Evolutionary conservation across 768 basidiomycete species (phyloP).

Genomic region (Chalciporus sphaerocephalus): DNA sequence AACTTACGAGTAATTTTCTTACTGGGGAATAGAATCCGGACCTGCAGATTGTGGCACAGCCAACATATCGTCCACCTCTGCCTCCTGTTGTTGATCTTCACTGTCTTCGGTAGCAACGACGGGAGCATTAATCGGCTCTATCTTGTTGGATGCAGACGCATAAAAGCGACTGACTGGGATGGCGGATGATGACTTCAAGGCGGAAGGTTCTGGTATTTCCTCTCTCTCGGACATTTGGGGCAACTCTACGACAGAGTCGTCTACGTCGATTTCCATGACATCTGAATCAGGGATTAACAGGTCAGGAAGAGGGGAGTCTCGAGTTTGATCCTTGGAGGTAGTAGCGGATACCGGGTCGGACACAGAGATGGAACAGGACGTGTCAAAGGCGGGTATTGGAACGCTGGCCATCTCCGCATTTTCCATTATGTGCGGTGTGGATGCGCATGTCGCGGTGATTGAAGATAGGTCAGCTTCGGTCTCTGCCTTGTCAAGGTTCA

Average conservation of each 20-base stretch:
- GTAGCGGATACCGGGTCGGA: constrained; percentile 7
- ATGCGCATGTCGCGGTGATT: constrained; percentile 14
- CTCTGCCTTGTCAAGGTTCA: constrained; percentile 2
- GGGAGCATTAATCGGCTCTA: neutral
- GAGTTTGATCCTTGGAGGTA: constrained; percentile 9
- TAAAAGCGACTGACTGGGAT: constrained; percentile 26
- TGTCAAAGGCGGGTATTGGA: constrained; percentile 7
- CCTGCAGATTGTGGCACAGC: constrained; percentile 15
- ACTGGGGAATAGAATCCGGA: constrained; percentile 20
- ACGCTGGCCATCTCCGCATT: constrained; percentile 14
- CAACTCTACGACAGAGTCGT: neutral
- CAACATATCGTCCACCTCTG: constrained; percentile 31
- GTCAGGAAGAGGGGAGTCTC: constrained; percentile 7
- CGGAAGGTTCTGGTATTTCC: neutral
- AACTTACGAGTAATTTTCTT: constrained; percentile 2
- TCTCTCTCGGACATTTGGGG: neutral
- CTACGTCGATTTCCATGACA: constrained; percentile 26
- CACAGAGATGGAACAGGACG: constrained; percentile 16
- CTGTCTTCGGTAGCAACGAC: constrained; percentile 12
- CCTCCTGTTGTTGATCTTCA: constrained; percentile 31
- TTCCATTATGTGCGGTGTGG: constrained; percentile 18
- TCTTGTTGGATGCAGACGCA: constrained; percentile 2
- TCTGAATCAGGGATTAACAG: constrained; percentile 20
- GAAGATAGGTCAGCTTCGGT: constrained; percentile 16
- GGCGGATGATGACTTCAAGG: constrained; percentile 8